Evolutionary conservation across 2,329 filamentous ascomycete species (phyloP).

Genomic region (Gyromitra esculenta): DNA sequence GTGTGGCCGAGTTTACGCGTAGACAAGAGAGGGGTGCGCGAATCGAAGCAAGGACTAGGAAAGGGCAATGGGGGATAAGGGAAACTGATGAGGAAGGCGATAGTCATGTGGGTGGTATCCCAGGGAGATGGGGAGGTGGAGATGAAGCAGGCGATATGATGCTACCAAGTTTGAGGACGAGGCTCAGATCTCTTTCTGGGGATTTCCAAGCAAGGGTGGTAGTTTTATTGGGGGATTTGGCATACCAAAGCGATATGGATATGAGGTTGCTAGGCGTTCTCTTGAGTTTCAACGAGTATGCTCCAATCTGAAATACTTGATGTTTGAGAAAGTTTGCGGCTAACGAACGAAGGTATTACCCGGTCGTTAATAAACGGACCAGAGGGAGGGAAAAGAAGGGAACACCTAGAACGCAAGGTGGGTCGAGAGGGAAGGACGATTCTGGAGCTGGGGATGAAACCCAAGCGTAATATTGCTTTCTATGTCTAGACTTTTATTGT

Average conservation of each 20-base stretch:
- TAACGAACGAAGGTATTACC: conserved; percentile 50
- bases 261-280: conserved; percentile 95
- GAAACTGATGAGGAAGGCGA: conserved; percentile 62
- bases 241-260: conserved; percentile 92
- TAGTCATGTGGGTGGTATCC: conserved; percentile 59
- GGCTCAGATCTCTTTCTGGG: conserved; percentile 75
- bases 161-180: conserved; percentile 77
- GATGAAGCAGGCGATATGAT: conserved; percentile 68
- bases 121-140: conserved; percentile 59
- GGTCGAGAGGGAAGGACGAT: conserved; percentile 36
- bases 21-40: conserved; percentile 85
- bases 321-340: background rate
- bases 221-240: conserved; percentile 84
- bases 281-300: conserved; percentile 97
- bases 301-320: conserved; percentile 5
- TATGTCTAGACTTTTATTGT: conserved; percentile 12
- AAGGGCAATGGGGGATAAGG: conserved; percentile 71
- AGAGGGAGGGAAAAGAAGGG: conserved; percentile 45
- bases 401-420: conserved; percentile 43
- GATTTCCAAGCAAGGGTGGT: conserved; percentile 83
- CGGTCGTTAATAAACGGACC: conserved; percentile 52
- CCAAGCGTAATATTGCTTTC: conserved; percentile 39
- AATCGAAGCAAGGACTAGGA: conserved; percentile 72
- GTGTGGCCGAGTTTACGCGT: conserved; percentile 89
- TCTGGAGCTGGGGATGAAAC: conserved; percentile 41